Percentiles rank a stretch among this genome's conserved stretches.
phyloP scores from a whole-genome alignment of 2,329 filamentous ascomycete genomes.

The Pseudogymnoascus sp. region DNA sequence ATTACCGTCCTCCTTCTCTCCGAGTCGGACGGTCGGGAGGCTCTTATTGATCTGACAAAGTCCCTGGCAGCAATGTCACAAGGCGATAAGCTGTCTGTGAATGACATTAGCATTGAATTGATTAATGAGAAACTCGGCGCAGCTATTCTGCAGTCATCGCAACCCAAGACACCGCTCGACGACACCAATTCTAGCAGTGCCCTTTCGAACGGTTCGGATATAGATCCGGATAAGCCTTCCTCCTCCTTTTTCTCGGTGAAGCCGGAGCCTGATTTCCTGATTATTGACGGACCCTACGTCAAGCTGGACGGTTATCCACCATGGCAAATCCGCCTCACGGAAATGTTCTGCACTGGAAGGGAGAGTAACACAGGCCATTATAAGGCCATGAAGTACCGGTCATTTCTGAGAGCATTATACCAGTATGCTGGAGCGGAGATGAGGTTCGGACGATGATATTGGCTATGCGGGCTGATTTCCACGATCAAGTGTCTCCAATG shows the following conservation, averaged over 20 bases:
- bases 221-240: not conserved
- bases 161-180: not conserved
- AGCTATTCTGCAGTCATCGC: not conserved
- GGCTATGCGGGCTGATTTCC: not conserved
- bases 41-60: not conserved
- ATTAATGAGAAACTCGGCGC: not conserved
- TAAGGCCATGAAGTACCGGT: not conserved
- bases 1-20: not conserved
- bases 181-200: not conserved
- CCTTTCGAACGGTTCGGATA: not conserved
- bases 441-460: not conserved
- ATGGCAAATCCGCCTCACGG: not conserved
- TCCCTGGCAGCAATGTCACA: not conserved
- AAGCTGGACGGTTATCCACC: not conserved
- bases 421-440: not conserved
- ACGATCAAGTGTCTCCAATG: too few species aligned
- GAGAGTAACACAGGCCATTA: not conserved
- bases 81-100: not conserved
- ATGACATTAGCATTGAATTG: not conserved
- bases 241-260: not conserved
- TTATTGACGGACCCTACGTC: not conserved
- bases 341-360: not conserved
- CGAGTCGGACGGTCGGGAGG: not conserved
- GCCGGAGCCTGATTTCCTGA: not conserved
- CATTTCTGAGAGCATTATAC: not conserved